Base-by-base conservation (phyloP, 23 red algal genomes). In the Pyropia haitanensis region DNA sequence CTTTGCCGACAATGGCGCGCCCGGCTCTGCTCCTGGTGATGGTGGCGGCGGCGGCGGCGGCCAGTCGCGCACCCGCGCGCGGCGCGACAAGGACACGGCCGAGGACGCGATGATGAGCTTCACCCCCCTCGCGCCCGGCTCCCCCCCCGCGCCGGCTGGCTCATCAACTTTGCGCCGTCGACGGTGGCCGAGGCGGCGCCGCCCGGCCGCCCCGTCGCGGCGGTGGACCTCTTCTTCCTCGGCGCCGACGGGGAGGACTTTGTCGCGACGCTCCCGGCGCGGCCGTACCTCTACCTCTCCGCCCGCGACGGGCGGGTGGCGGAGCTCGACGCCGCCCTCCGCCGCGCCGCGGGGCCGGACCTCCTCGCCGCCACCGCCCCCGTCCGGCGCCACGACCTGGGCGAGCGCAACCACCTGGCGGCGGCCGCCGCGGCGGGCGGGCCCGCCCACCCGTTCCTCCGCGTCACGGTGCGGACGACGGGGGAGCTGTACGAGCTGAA, bases 271-370 rank as follows among this genome's bases (percentile, higher is more conserved):
- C 80, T 91, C 28, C 64, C 86, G 2, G 56, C 70, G 18, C 80
- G 80, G 49, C 94, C 94, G 16, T 98, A 98, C 78, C 74, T 98
- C 72, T 91, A 91, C 63, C 68, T 98, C 6, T 67, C 81, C 30
- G 80, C 75, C n/a, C 33, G 49, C 13, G 58, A 64, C 14, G 61
- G 73, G 2, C n/a, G 72, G 33, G 46, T 85, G 73, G 31, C 51
- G 12, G 94, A 98, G 53, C 76, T 91, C 0, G 94, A 98, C 15
- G 62, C 83, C 21, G 75, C 94, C n/a, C 32, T 98, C 10, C 32
- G 68, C 13, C 62, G 70, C 28, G 32, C 64, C 7, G 88, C 72
- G 63, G 27, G 18, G 1, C n/a, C n/a, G n/a, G 80, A 90, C 48
- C 30, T 53, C 18, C 44, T 96, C 18, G 71, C 64, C 5, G 60